Conservation (phyloP, 2,329 filamentous ascomycete genomes). For the Sphaerostilbella broomeana region DNA sequence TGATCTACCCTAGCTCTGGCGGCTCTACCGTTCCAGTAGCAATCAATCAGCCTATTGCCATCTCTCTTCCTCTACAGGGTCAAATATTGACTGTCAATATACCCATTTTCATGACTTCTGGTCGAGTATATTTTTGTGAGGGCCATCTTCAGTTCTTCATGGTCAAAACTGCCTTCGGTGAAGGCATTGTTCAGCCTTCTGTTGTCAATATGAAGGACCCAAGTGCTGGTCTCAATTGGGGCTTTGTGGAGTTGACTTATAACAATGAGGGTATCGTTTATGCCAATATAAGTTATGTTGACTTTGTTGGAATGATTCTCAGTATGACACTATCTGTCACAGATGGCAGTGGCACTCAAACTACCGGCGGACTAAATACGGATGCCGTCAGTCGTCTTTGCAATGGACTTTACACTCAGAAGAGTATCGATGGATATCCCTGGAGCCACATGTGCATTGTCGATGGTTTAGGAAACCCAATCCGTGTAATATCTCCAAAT, state of each 20-base stretch:
- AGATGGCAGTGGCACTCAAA: constrained; percentile 28
- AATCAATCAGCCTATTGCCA: constrained; percentile 36
- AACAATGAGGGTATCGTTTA: constrained; percentile 33
- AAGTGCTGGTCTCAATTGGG: constrained; percentile 39
- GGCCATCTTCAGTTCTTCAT: constrained; percentile 38
- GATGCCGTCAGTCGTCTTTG: constrained; percentile 35
- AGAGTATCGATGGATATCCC: constrained; percentile 30
- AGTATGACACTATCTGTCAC: constrained; percentile 39
- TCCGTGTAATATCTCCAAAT: constrained; percentile 41
- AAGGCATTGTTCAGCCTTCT: constrained; percentile 43
- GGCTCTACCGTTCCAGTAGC: constrained; percentile 29
- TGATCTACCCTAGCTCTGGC: constrained; percentile 36
- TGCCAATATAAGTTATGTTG: constrained; percentile 46
- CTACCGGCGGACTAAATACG: constrained; percentile 33
- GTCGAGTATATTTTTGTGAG: constrained; percentile 40
- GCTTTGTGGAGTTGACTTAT: constrained; percentile 44
- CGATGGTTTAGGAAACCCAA: constrained; percentile 26
- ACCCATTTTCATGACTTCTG: constrained; percentile 34
- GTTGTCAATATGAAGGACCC: constrained; percentile 37
- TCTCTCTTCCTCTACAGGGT: constrained; percentile 34
- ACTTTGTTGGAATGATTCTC: constrained; percentile 45
- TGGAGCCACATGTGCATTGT: constrained; percentile 42
- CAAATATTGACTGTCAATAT: constrained; percentile 33
- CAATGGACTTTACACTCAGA: constrained; percentile 32
- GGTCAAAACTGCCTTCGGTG: constrained; percentile 25